phyloP scores from a whole-genome alignment of 2,329 filamentous ascomycete species.

The Exserohilum rostratum region DNA sequence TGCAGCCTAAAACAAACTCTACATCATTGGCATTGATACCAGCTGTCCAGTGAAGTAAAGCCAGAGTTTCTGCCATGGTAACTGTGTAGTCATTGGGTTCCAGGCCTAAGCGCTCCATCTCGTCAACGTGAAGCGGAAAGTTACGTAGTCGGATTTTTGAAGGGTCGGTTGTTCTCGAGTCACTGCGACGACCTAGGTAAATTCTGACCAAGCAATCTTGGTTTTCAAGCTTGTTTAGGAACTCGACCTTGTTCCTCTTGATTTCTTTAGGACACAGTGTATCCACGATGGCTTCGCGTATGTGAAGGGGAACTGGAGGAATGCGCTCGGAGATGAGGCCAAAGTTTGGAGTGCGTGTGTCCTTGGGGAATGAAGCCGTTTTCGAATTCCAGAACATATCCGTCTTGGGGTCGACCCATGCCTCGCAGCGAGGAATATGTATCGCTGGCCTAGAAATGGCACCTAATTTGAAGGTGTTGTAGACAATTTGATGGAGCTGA shows the following conservation, averaged over 20 bases:
- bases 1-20: constrained; percentile 59
- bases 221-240: constrained; percentile 9
- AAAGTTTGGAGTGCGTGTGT: not conserved
- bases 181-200: constrained; percentile 53
- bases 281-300: constrained; percentile 39
- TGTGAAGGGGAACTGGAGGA: constrained; percentile 32
- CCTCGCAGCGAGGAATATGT: not conserved
- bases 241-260: constrained; percentile 21
- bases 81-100: constrained; percentile 45
- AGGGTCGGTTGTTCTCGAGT: not conserved
- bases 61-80: constrained; percentile 57
- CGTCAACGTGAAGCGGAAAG: constrained; percentile 57
- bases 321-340: constrained; percentile 38
- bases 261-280: constrained; percentile 42
- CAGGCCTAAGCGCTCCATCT: constrained; percentile 55
- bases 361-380: not conserved
- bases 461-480: not conserved
- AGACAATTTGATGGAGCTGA: not conserved
- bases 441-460: no score
- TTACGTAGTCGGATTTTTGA: constrained; percentile 54
- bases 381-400: not conserved
- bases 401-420: not conserved
- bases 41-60: constrained; percentile 57
- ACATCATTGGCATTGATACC: constrained; percentile 59
- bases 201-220: constrained; percentile 57